These are phyloP conservation scores for Globisporangium uncinulatum DNA, from an alignment of 352 stramenopile genomes.

Conservation along the genomic window DNA sequence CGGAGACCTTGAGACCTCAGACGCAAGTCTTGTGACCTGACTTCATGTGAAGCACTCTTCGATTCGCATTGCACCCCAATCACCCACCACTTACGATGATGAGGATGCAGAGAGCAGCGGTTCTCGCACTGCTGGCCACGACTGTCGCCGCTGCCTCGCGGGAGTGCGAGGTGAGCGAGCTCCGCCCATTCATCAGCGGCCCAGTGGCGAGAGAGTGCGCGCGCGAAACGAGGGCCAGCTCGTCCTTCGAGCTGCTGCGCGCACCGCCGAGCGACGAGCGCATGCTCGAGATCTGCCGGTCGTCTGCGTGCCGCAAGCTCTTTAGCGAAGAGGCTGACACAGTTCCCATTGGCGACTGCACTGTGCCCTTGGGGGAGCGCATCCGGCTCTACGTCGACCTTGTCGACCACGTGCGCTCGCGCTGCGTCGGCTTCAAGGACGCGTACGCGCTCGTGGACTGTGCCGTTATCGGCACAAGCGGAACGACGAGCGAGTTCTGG, in stretches of 20 bases:
- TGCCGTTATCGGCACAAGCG: not conserved
- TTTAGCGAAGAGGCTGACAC: not conserved
- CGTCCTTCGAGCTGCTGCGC: conserved; percentile 5
- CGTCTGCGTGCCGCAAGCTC: conserved; percentile 3
- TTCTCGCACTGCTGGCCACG: too few relatives aligned
- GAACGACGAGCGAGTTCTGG: conserved; percentile 11
- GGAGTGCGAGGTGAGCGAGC: conserved; percentile 2
- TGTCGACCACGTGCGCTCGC: conserved; percentile 2
- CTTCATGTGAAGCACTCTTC: too few relatives aligned
- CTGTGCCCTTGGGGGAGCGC: not conserved
- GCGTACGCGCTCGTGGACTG: conserved; percentile 13
- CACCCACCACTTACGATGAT: too few relatives aligned
- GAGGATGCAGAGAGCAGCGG: too few relatives aligned
- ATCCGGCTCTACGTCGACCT: conserved; percentile 11
- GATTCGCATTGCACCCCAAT: too few relatives aligned
- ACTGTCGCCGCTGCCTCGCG: too few relatives aligned
- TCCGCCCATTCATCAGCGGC: conserved; percentile 4
- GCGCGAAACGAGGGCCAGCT: conserved; percentile 1
- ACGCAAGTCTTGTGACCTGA: too few relatives aligned
- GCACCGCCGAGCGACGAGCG: conserved; percentile 1
- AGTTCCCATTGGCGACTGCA: conserved; percentile 2
- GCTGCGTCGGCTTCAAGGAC: conserved; percentile 7
- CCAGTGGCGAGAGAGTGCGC: conserved; percentile 4
- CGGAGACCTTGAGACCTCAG: too few relatives aligned
- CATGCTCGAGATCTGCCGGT: conserved; percentile 12